Base-by-base conservation (phyloP, 768 basidiomycete genomes). In the Porpolomopsis calyptriformis region DNA sequence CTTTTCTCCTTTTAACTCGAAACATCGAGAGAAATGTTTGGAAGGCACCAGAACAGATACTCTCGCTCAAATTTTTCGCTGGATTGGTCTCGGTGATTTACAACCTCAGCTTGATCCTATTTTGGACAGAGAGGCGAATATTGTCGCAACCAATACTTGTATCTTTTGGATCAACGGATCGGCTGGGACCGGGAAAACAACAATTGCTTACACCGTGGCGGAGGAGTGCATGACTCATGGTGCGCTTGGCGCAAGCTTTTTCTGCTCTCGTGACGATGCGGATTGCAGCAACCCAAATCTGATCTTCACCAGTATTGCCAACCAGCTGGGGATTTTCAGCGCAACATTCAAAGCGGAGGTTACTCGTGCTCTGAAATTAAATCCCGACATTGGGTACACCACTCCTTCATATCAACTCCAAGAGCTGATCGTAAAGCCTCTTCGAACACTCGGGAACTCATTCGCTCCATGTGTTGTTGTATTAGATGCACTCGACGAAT, bases 401-500 rank as follows among this genome's bases (percentile, higher is more conserved):
- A 45, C 49, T 4, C 10, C 54, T 2, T 40, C 52, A 2, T 33
- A 46, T 20, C 58, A 57, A 40, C 16, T 56, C 38, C 27, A 37
- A 26, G 19, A 43, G 11, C 49, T 58, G n/a, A 54, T 31, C 14
- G 29, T 31, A 7, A 31, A 31, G 7, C 29, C 29, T 14, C 29
- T 31, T 31, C 29, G 29, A 7, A 7, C 29, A 31, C 29, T 31
- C 29, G 29, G 7, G 7, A 7, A 31, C 29, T 31, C 29, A 14
- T 7, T 31, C 14, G 7, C 31, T 44, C 36, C 18, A 41, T 23
- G 48, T 48, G 40, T 51, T 7, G 22, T 59, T 14, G 46, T 62
- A 18, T 46, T 60, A n/a, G 61, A 63, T 46, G 60, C 57, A 2
- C 48, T 64, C 12, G 61, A 64, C 40, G 60, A 64, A 50, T 63